Evolutionary conservation across 495 filamentous ascomycete species (phyloP).

Genomic region (Aspergillus campestris): DNA sequence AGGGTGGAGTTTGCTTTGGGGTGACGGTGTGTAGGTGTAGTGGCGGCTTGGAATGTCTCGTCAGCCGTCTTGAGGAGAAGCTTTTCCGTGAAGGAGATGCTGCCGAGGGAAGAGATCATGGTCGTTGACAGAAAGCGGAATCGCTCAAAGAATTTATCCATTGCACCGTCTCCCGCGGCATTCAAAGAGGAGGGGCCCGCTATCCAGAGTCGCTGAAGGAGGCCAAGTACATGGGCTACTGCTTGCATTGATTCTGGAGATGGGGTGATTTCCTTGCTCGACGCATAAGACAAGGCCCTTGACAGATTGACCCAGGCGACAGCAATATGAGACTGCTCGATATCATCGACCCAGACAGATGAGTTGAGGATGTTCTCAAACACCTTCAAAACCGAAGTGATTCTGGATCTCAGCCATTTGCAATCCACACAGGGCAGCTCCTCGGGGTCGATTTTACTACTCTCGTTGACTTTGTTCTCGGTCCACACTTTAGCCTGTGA

Average conservation of each 20-base stretch:
- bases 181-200: conserved; percentile 30
- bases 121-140: conserved; percentile 51
- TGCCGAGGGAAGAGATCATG: conserved; percentile 57
- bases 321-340: conserved; percentile 34
- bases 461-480: conserved; percentile 57
- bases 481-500: conserved; percentile 61
- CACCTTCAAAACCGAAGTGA: conserved; percentile 49
- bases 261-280: conserved; percentile 83
- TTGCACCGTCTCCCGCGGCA: conserved; percentile 13
- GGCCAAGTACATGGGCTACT: conserved; percentile 58
- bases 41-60: conserved; percentile 33
- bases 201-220: conserved; percentile 62
- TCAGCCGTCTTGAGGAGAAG: conserved; percentile 39
- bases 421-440: conserved; percentile 74
- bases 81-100: conserved; percentile 73
- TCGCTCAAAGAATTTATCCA: conserved; percentile 49
- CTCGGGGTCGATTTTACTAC: conserved; percentile 46
- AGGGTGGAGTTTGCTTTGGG: conserved; percentile 16
- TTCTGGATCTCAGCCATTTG: conserved; percentile 77
- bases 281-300: conserved; percentile 63
- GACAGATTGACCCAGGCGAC: conserved; percentile 63
- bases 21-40: conserved; percentile 40
- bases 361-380: conserved; percentile 55
- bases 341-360: conserved; percentile 44
- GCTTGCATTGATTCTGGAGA: conserved; percentile 74